phyloP scores from a whole-genome alignment of 108 stramenopile species.

The Cylindrotheca closterium region DNA sequence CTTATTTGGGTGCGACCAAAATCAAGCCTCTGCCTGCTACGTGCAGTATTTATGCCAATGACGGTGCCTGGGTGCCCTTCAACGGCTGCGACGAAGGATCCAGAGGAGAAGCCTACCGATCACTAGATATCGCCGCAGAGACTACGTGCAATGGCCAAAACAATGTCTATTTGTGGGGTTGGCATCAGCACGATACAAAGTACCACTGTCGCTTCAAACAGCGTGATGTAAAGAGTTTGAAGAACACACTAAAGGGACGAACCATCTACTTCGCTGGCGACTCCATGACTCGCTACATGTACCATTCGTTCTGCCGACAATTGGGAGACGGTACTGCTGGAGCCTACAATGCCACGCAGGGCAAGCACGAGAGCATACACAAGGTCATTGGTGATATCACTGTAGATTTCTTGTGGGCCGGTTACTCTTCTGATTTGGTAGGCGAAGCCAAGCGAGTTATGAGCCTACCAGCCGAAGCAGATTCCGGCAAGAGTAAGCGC shows the following conservation, averaged over 20 bases:
- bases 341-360: slow-evolving; percentile 67
- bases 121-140: slow-evolving; percentile 46
- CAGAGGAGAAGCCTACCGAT: slow-evolving; percentile 63
- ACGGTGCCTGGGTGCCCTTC: slow-evolving; percentile 71
- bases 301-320: slow-evolving; percentile 63
- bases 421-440: slow-evolving; percentile 60
- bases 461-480: slow-evolving; percentile 1
- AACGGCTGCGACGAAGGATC: slow-evolving; percentile 80
- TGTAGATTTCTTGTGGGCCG: slow-evolving; percentile 79
- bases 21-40: slow-evolving; percentile 54
- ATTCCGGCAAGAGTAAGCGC: slow-evolving; percentile 5
- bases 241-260: slow-evolving; percentile 47
- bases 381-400: slow-evolving; percentile 38
- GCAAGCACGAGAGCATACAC: slow-evolving; percentile 58
- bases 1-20: slow-evolving; percentile 48
- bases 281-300: slow-evolving; percentile 74
- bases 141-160: slow-evolving; percentile 57
- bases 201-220: slow-evolving; percentile 72
- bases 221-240: slow-evolving; percentile 52
- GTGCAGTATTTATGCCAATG: slow-evolving; percentile 61
- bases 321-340: slow-evolving; percentile 67
- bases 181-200: slow-evolving; percentile 48
- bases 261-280: slow-evolving; percentile 78
- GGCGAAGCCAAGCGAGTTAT: slow-evolving; percentile 39
- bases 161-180: slow-evolving; percentile 61